phyloP scores from a whole-genome alignment of 2,329 filamentous ascomycete species.

The Scleromitrula shiraiana region DNA sequence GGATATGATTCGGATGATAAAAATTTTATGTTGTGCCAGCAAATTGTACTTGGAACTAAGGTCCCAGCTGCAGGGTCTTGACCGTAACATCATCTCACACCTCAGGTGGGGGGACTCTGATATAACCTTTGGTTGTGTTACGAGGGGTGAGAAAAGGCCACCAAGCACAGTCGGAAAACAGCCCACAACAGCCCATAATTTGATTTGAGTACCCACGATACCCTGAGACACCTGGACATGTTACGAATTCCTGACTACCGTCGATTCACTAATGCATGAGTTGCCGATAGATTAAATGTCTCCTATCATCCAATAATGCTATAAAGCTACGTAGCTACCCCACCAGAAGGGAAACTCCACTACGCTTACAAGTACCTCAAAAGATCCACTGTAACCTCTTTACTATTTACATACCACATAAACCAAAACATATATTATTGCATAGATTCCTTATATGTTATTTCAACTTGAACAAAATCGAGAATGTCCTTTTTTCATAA shows the following conservation, averaged over 20 bases:
- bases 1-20: too few species aligned
- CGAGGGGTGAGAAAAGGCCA: too few species aligned
- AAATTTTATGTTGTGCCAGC: background rate
- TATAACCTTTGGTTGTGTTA: too few species aligned
- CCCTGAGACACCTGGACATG: too few species aligned
- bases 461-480: too few species aligned
- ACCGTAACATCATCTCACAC: background rate
- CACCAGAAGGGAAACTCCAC: background rate
- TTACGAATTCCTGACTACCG: too few species aligned
- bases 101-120: too few species aligned
- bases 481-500: conserved; percentile 19
- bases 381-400: background rate
- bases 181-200: too few species aligned
- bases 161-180: too few species aligned
- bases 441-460: too few species aligned
- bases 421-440: background rate
- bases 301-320: background rate
- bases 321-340: background rate
- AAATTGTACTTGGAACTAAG: background rate
- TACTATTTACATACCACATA: background rate
- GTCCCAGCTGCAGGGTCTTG: conserved; percentile 1
- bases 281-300: background rate
- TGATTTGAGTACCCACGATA: too few species aligned
- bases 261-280: background rate
- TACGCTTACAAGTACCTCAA: too few species aligned